Base-by-base conservation (phyloP, 2,329 filamentous ascomycete species). In the Beauveria sp. region DNA sequence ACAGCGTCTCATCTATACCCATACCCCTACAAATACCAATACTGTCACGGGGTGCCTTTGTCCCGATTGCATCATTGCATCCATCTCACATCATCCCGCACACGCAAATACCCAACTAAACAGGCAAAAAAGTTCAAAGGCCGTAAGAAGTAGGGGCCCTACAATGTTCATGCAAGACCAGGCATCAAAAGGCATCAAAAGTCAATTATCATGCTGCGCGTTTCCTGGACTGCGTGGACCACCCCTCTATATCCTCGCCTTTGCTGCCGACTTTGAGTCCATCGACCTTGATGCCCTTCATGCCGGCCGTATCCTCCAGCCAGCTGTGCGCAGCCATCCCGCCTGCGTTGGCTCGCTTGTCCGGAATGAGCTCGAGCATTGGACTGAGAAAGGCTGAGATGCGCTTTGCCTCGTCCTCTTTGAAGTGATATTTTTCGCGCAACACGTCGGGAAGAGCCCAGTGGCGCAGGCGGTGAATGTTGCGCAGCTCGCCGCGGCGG, bases 361-460 rank as follows among this genome's bases (percentile, higher is more conserved):
- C 91, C 0, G 95, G 95, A 46, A 91, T 77, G 26, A 99, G 79
- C 74, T 97, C 91, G 45, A 99, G 80, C 91, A 98, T 96, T 0
- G 95, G 95, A 1, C 87, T 80, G 62, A 99, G 75, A 75, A 99
- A 97, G 31, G 90, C 89, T 18, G 87, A 82, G 65, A 97, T 84
- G 53, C 85, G 85, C 75, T 88, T 89, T 50, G 85, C 86, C 68
- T 97, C 92, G 56, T 96, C 82, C 63, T 90, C 85, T 66, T 85
- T 87, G 76, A 96, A 98, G 74, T 98, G 95, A 71, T 99, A 99
- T 73, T 99, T 99, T 75, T 99, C 95, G 64, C 89, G 85, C 38
- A 99, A 81, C 1, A 99, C 95, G 69, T 98, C 93, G 0, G 93
- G 86, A 6, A 99, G 80, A 0, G 93, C 92, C 95, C 95, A 99